These are phyloP conservation scores for Seiridium cupressi DNA, from an alignment of 2,329 filamentous ascomycete species.

Conservation along the genomic window DNA sequence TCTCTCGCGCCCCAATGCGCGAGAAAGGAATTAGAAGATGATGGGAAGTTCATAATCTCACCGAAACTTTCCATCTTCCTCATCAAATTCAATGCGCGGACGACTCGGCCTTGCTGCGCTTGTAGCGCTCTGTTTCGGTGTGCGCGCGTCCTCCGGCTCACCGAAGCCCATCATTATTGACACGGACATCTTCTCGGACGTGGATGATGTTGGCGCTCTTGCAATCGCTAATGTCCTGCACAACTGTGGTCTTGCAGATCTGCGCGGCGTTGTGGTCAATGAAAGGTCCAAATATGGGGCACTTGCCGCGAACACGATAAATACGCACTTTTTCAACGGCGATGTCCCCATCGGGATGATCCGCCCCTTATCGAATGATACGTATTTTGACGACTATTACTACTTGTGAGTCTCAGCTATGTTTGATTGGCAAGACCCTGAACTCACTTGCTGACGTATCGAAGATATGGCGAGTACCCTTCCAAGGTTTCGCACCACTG, in stretches of 20 bases:
- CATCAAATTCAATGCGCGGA: too few relatives aligned
- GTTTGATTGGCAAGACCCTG: constrained; percentile 39
- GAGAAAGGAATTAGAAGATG: too few relatives aligned
- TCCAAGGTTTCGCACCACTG: too few relatives aligned
- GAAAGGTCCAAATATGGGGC: constrained; percentile 39
- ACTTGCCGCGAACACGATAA: constrained; percentile 21
- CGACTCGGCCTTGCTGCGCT: too few relatives aligned
- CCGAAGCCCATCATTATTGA: constrained; percentile 32
- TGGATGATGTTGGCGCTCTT: constrained; percentile 41
- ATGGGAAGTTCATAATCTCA: too few relatives aligned
- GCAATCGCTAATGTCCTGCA: constrained; percentile 30
- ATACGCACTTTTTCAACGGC: constrained; percentile 20
- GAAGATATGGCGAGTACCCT: constrained; percentile 36
- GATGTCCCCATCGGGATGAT: constrained; percentile 17
- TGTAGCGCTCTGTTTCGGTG: too few relatives aligned
- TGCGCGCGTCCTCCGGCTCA: too few relatives aligned
- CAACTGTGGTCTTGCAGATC: constrained; percentile 32
- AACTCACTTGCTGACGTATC: constrained; percentile 31
- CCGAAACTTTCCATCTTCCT: too few relatives aligned
- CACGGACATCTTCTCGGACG: constrained; percentile 45
- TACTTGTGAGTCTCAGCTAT: constrained; percentile 43
- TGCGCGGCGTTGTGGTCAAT: constrained; percentile 42
- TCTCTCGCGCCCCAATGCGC: too few relatives aligned
- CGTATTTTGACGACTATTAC: constrained; percentile 39
- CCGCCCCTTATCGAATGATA: constrained; percentile 37